Evolutionary conservation across 2,329 filamentous ascomycete genomes (phyloP), one percentile per base, ranked within the genome.

Genomic region (Eurotiales sp.): DNA sequence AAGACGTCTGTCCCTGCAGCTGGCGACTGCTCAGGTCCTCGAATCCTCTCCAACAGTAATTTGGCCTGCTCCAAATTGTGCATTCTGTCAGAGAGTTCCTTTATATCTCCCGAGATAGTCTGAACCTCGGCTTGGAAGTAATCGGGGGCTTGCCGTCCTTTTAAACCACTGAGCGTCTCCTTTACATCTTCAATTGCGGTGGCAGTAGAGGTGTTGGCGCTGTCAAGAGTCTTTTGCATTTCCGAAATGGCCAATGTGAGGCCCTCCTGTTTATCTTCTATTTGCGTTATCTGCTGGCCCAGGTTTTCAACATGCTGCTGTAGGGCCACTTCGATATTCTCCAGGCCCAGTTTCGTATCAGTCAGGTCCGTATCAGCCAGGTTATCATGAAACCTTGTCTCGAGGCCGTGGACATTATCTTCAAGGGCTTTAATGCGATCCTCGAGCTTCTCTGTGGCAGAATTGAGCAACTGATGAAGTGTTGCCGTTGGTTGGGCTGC

Each of bases 231-330:
- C 14, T 40, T 43, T 21, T 34, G 39, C 14, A 42, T 21, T 14
- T 27, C 39, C 11, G 47, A 50, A 5, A 37, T 37, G 34, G 21
- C 47, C 5, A 17, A 15, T 5, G 27, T 14, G 23, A 39, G 27
- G 7, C 19, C 23, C 4, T 43, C 34, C 11, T 50, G 47, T 8
- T 36, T 34, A 12, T 50, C 47, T 22, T 34, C 47, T 15, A 50
- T n/a, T 12, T 50, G 29, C 8, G 39, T 27, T 11, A 50, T 40
- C 15, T 50, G 47, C 19, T 43, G 42, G n/a, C 19, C 36, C 22
- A 50, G 29, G 15, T 21, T 36, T 11, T 50, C 47, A 4, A 50
- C 39, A 30, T 50, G 39, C 14, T 50, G 47, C 23, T 50, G 47
- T n/a, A 50, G 15, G 8, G 39, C 39, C 10, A 43, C 29, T 32